phyloP scores from a whole-genome alignment of 1,139 yeast genomes.

The Meyerozyma athensensis region DNA sequence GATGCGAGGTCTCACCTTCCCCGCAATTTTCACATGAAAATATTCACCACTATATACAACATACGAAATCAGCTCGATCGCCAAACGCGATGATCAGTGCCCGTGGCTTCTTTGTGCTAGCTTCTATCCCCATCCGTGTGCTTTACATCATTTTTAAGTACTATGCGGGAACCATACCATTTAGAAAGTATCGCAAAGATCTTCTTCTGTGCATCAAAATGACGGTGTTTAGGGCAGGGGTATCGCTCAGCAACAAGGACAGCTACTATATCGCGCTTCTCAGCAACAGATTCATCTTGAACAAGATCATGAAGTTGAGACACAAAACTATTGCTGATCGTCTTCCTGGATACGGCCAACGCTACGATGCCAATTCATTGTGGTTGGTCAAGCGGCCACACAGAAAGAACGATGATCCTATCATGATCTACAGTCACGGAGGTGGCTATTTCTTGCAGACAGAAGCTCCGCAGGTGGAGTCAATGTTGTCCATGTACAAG shows the following conservation, averaged over 20 bases:
- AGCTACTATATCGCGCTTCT: constrained; percentile 9
- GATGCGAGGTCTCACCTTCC: too few relatives aligned
- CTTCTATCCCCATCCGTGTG: constrained; percentile 6
- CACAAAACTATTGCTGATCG: constrained; percentile 8
- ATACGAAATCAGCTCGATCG: too few relatives aligned
- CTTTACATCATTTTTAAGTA: constrained; percentile 12
- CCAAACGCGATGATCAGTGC: not conserved
- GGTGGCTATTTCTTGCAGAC: constrained; percentile 41
- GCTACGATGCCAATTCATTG: constrained; percentile 27
- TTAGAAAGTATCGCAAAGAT: constrained; percentile 16
- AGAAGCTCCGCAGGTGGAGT: constrained; percentile 28
- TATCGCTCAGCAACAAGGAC: constrained; percentile 15
- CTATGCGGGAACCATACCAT: constrained; percentile 15
- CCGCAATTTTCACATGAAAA: constrained; percentile 1
- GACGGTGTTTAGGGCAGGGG: constrained; percentile 16
- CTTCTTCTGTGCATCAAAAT: constrained; percentile 17
- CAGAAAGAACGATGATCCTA: constrained; percentile 28
- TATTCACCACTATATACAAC: not conserved
- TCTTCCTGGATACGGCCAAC: constrained; percentile 29
- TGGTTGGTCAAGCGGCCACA: constrained; percentile 34
- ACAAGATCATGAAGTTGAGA: constrained; percentile 8
- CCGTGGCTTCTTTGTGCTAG: constrained; percentile 6
- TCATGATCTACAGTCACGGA: constrained; percentile 38
- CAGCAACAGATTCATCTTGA: constrained; percentile 10
- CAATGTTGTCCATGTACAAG: constrained; percentile 26